Conservation (phyloP, 371 early-diverging fungal species). For the Parasitella parasitica region DNA sequence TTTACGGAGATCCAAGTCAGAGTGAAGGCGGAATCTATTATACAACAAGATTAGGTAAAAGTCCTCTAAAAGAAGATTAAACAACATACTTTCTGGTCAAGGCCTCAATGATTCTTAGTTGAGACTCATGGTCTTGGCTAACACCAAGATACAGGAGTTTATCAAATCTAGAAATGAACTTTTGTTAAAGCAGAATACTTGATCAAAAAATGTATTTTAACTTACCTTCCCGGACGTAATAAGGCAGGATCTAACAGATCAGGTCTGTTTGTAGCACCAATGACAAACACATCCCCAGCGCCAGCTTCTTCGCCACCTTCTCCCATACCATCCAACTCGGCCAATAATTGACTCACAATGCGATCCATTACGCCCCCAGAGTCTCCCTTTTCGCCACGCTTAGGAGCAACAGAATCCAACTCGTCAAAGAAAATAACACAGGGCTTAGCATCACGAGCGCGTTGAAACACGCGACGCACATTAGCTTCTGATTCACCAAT, state of each 20-base stretch:
- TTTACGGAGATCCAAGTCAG: constrained; percentile 67
- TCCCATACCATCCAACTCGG: constrained; percentile 94
- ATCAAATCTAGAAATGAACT: constrained; percentile 73
- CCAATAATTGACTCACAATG: constrained; percentile 93
- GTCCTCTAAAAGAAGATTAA: no score
- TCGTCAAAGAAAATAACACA: constrained; percentile 99
- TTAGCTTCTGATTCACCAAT: constrained; percentile 98
- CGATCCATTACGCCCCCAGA: constrained; percentile 99
- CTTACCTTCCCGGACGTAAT: constrained; percentile 55
- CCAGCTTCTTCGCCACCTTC: constrained; percentile 48
- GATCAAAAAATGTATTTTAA: not conserved
- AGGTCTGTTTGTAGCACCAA: constrained; percentile 99
- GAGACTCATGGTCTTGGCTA: constrained; percentile 81
- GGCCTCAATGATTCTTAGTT: constrained; percentile 87
- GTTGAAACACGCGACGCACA: constrained; percentile 96
- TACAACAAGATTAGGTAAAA: not conserved
- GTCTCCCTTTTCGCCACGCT: constrained; percentile 96
- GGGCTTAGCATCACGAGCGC: constrained; percentile 97
- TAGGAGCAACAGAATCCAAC: constrained; percentile 98
- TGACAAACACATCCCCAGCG: constrained; percentile 96
- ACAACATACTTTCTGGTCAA: constrained; percentile 82
- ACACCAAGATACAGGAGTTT: constrained; percentile 95
- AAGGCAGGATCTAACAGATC: constrained; percentile 97
- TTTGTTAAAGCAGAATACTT: no score
- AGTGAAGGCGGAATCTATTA: constrained; percentile 75